Evolutionary conservation across 352 stramenopile genomes (phyloP).

Genomic region (Globisporangium nodosum): DNA sequence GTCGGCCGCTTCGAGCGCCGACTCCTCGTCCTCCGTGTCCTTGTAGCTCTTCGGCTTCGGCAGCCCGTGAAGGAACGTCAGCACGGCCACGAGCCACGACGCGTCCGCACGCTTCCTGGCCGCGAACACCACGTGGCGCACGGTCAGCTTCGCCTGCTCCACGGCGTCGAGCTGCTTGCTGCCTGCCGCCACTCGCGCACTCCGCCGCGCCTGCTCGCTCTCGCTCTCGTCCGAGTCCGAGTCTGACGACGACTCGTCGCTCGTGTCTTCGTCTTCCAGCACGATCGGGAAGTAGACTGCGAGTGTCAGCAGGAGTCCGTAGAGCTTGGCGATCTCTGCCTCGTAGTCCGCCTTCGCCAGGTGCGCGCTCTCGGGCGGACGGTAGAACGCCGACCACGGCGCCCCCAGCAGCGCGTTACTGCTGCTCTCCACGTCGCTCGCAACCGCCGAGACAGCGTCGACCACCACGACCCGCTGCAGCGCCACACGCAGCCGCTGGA

Average conservation of each 20-base stretch:
- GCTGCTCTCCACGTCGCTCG: neutral
- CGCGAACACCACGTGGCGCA: conserved; percentile 33
- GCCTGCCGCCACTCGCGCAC: neutral
- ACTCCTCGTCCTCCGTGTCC: conserved; percentile 38
- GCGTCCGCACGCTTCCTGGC: conserved; percentile 24
- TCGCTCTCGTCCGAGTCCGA: conserved; percentile 32
- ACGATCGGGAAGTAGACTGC: conserved; percentile 49
- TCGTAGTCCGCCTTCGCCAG: conserved; percentile 28
- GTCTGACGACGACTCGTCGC: conserved; percentile 34
- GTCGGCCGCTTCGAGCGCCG: conserved; percentile 20
- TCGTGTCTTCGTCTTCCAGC: conserved; percentile 18
- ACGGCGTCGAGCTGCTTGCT: conserved; percentile 19
- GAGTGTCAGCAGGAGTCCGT: conserved; percentile 35
- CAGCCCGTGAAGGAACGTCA: conserved; percentile 34
- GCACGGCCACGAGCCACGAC: conserved; percentile 36
- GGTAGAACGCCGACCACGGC: conserved; percentile 55
- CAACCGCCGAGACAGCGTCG: conserved; percentile 16
- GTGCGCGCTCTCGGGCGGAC: conserved; percentile 24
- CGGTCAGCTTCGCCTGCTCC: conserved; percentile 27
- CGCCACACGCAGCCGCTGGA: conserved; percentile 30
- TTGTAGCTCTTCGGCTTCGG: conserved; percentile 31
- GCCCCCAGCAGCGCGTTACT: conserved; percentile 8
- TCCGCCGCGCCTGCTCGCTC: conserved; percentile 5
- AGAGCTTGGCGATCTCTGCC: conserved; percentile 45
- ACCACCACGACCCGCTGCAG: conserved; percentile 39